Evolutionary conservation across 2,329 filamentous ascomycete genomes (phyloP).

Genomic region (Alternaria sp.): DNA sequence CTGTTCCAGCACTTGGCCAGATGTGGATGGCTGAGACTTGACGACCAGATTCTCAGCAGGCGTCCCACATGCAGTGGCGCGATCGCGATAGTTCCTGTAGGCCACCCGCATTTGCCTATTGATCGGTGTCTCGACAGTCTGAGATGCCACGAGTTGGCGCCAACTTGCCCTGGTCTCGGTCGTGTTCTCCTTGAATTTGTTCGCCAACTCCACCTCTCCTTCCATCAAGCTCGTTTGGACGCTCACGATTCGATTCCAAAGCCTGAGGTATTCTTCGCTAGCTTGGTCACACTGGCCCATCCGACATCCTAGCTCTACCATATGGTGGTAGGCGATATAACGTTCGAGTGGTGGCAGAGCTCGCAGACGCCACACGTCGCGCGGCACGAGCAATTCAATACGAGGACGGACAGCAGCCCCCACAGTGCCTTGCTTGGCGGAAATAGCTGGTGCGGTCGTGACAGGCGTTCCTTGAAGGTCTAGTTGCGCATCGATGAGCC

Average conservation of each 20-base stretch:
- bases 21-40: neutral
- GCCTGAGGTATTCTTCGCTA: neutral
- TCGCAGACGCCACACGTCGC: neutral
- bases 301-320: neutral
- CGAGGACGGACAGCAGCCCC: no score
- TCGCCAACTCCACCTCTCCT: neutral
- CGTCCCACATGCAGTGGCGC: neutral
- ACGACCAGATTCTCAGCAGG: no score
- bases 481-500: neutral
- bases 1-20: neutral
- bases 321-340: neutral
- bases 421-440: neutral
- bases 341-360: no score
- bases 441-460: neutral
- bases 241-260: neutral
- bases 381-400: neutral
- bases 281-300: neutral
- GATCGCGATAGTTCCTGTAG: no score
- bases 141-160: neutral
- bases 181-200: neutral
- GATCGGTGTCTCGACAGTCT: neutral
- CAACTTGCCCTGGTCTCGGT: neutral
- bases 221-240: neutral
- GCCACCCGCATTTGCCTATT: neutral
- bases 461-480: neutral